Evolutionary conservation across 2,329 filamentous ascomycete genomes (phyloP).

Genomic region (Sarocladium brachiariae): DNA sequence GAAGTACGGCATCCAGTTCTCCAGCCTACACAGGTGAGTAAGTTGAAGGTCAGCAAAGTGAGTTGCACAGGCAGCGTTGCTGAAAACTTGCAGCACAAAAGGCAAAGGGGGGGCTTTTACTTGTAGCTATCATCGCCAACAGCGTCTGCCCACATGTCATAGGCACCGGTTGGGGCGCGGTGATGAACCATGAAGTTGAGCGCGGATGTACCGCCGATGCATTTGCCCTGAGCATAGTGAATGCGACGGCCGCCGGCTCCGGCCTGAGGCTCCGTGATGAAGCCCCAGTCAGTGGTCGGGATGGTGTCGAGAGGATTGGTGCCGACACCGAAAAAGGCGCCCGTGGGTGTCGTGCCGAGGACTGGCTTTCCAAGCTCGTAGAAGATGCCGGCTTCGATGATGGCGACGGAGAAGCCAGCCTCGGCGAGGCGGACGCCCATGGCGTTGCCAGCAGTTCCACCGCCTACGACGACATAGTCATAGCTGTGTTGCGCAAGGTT

Average conservation of each 20-base stretch:
- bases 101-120: constrained; percentile 15
- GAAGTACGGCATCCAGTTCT: constrained; percentile 22
- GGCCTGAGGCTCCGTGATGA: constrained; percentile 19
- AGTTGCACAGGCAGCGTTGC: no score
- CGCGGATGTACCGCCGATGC: constrained; percentile 30
- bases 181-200: constrained; percentile 30
- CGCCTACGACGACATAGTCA: constrained; percentile 29
- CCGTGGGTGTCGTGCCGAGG: constrained; percentile 18
- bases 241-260: constrained; percentile 20
- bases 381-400: constrained; percentile 31
- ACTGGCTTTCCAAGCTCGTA: constrained; percentile 25
- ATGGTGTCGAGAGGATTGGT: constrained; percentile 15
- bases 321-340: constrained; percentile 18
- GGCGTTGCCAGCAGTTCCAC: constrained; percentile 30
- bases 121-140: constrained; percentile 23
- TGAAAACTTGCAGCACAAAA: no score
- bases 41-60: no score
- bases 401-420: constrained; percentile 25
- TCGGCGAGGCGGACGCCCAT: constrained; percentile 28
- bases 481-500: background rate
- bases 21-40: constrained; percentile 11
- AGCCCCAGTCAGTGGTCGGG: constrained; percentile 19
- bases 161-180: constrained; percentile 24
- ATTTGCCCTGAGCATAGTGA: constrained; percentile 30
- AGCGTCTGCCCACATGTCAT: constrained; percentile 20